phyloP scores from a whole-genome alignment of 805 yeast genomes.

The Priceomyces medius region DNA sequence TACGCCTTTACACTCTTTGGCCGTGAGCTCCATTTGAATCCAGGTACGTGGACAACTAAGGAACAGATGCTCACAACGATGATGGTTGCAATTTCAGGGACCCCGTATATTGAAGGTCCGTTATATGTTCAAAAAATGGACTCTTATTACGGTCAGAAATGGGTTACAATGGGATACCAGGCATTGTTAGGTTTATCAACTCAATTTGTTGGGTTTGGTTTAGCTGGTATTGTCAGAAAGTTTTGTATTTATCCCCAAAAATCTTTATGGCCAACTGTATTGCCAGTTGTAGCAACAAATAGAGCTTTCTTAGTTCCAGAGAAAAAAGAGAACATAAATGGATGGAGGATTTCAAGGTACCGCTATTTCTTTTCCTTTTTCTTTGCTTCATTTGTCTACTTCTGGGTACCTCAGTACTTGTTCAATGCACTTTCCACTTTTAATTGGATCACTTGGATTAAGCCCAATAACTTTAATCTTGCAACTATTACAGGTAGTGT shows the following conservation, averaged over 20 bases:
- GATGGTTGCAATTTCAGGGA: constrained; percentile 6
- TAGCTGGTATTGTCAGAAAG: constrained; percentile 30
- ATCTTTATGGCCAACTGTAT: constrained; percentile 28
- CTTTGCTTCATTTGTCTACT: constrained; percentile 35
- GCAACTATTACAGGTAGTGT: constrained; percentile 49
- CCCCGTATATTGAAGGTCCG: constrained; percentile 8
- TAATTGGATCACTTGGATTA: constrained; percentile 61
- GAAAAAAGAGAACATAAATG: constrained; percentile 26
- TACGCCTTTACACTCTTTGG: constrained; percentile 9
- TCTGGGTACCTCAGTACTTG: constrained; percentile 47
- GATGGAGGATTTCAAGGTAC: constrained; percentile 30
- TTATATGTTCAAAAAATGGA: constrained; percentile 7
- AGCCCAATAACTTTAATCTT: constrained; percentile 48
- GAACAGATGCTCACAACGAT: constrained; percentile 9
- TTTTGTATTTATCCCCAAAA: constrained; percentile 27
- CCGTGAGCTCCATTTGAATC: constrained; percentile 4
- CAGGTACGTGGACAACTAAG: constrained; percentile 9
- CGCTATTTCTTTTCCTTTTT: constrained; percentile 29
- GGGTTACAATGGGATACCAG: constrained; percentile 18
- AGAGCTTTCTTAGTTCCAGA: constrained; percentile 37
- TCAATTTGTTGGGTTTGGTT: constrained; percentile 30
- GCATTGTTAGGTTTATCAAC: constrained; percentile 23
- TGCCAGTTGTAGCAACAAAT: constrained; percentile 32
- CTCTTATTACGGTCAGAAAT: constrained; percentile 4
- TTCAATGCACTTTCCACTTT: constrained; percentile 43